Percentiles rank a stretch among this genome's conserved stretches.
These are phyloP conservation scores for Penicillium sp. DNA, from an alignment of 2,329 filamentous ascomycete genomes.

Conservation along the genomic window DNA sequence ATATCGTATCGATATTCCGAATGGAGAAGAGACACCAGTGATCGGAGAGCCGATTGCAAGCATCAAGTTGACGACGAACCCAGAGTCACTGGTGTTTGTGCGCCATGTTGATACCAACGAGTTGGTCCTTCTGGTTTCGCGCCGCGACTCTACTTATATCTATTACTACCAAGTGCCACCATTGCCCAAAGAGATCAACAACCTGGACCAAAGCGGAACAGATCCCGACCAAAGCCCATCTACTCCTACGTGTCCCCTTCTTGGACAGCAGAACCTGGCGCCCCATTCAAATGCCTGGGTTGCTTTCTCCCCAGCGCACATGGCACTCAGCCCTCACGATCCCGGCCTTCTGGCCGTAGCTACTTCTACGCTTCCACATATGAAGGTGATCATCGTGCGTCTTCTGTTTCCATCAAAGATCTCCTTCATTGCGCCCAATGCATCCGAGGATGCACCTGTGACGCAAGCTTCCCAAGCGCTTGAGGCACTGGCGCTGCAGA, in stretches of 20 bases:
- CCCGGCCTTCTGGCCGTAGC: constrained; percentile 54
- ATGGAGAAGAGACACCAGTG: constrained; percentile 6
- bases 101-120: constrained; percentile 46
- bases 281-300: constrained; percentile 62
- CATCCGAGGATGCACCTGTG: constrained; percentile 15
- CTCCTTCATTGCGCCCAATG: constrained; percentile 14
- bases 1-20: constrained; percentile 37
- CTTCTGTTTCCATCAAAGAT: constrained; percentile 48
- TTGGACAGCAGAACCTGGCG: constrained; percentile 58
- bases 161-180: constrained; percentile 49
- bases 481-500: constrained; percentile 49
- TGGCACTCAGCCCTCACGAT: constrained; percentile 54
- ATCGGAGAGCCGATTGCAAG: constrained; percentile 28
- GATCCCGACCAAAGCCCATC: not conserved
- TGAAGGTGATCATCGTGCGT: constrained; percentile 59
- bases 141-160: constrained; percentile 56
- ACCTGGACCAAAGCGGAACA: not conserved
- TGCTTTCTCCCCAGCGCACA: constrained; percentile 56
- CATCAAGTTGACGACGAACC: constrained; percentile 47
- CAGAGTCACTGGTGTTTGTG: constrained; percentile 55
- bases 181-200: not conserved
- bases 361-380: constrained; percentile 57
- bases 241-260: constrained; percentile 33
- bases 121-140: constrained; percentile 51
- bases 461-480: constrained; percentile 52